A percentile compares a stretch with the other conserved stretches of the same genome.
Conservation (phyloP, 345 rosid genomes). For the Turnera subulata region DNA sequence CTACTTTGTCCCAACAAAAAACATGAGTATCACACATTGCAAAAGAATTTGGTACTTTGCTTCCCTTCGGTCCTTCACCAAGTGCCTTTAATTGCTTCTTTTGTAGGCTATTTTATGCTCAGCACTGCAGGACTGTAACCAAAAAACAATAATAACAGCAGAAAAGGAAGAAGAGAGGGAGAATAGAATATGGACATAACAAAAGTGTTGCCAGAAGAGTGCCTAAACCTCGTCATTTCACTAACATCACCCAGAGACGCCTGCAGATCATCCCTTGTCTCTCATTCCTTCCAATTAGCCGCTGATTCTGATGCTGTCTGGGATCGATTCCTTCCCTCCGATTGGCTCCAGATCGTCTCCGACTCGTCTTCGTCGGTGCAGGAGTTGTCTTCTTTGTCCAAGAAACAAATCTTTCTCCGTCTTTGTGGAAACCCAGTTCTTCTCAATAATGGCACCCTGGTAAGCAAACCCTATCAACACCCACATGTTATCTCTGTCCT, state of each 20-base stretch:
- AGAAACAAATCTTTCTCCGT: conserved; percentile 42
- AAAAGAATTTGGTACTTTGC: too few species aligned
- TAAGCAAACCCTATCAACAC: neutral
- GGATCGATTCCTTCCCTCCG: conserved; percentile 52
- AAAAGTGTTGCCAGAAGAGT: conserved; percentile 38
- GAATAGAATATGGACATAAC: neutral
- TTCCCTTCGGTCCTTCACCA: too few species aligned
- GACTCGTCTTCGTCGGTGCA: conserved; percentile 3
- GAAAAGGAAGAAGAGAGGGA: conserved; percentile 5
- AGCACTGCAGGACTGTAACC: too few species aligned
- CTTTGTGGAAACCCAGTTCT: conserved; percentile 45
- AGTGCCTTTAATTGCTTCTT: too few species aligned
- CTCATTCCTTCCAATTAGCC: conserved; percentile 37
- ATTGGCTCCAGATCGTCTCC: conserved; percentile 26
- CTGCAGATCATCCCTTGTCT: conserved; percentile 43
- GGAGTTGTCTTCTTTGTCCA: conserved; percentile 17
- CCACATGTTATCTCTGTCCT: neutral
- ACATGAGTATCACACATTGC: too few species aligned
- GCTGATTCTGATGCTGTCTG: conserved; percentile 57
- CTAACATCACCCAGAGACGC: conserved; percentile 47
- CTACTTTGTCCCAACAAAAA: too few species aligned
- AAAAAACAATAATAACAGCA: too few species aligned
- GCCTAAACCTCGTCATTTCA: conserved; percentile 44
- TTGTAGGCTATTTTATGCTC: too few species aligned
- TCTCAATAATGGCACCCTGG: conserved; percentile 58